These are phyloP conservation scores for Phallus indusiatus DNA, from an alignment of 768 basidiomycete genomes.

Conservation along the genomic window DNA sequence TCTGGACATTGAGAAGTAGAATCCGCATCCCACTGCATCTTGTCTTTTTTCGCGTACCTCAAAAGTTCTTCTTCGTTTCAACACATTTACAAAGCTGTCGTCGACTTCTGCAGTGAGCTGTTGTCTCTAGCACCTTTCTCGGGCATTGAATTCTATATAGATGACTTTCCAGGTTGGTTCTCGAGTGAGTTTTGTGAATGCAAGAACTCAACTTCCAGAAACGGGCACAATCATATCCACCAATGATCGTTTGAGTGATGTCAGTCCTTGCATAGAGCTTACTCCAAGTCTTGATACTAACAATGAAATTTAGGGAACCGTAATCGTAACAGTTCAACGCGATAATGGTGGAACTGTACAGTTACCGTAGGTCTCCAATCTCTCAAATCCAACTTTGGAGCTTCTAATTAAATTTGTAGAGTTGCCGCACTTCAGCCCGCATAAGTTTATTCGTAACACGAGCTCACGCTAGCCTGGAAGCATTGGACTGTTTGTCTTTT, in stretches of 20 bases:
- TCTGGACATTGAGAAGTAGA: too few relatives aligned
- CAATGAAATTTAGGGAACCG: neutral
- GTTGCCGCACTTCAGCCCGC: slow-evolving; percentile 8
- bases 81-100: slow-evolving; percentile 6
- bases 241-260: slow-evolving; percentile 6
- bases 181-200: slow-evolving; percentile 8
- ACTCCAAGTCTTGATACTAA: neutral
- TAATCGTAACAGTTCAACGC: slow-evolving; percentile 3
- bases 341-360: slow-evolving; percentile 5
- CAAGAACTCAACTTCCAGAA: slow-evolving; percentile 8
- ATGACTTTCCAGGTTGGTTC: slow-evolving; percentile 5
- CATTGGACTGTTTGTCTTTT: neutral
- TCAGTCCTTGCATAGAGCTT: neutral
- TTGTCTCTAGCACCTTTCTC: neutral
- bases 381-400: neutral
- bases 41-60: neutral
- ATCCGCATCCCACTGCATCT: neutral
- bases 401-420: neutral
- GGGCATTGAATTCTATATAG: slow-evolving; percentile 8
- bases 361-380: neutral
- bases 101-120: slow-evolving; percentile 7
- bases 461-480: neutral
- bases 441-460: neutral
- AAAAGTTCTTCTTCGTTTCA: neutral
- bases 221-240: slow-evolving; percentile 6